Evolutionary conservation across 768 basidiomycete genomes (phyloP).

Genomic region (Cubamyces lactineus): DNA sequence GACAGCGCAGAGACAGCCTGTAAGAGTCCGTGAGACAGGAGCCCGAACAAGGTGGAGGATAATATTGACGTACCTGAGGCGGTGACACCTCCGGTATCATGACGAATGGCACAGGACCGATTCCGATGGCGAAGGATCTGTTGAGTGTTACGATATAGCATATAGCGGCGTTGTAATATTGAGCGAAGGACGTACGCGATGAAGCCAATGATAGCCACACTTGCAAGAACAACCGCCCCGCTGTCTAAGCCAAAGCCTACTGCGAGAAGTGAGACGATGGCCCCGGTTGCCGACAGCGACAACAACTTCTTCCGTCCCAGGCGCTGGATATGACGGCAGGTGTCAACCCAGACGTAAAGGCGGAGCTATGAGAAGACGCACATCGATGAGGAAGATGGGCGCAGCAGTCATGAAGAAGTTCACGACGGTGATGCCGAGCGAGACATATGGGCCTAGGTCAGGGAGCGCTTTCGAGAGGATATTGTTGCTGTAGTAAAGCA

Average conservation of each 20-base stretch:
- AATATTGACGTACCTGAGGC: constrained; percentile 55
- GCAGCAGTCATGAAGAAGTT: constrained; percentile 86
- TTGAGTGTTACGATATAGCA: neutral
- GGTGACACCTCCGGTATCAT: constrained; percentile 92
- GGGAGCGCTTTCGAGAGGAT: constrained; percentile 84
- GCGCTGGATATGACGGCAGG: constrained; percentile 45
- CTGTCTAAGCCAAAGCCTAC: constrained; percentile 75
- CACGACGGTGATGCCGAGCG: constrained; percentile 80
- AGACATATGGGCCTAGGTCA: constrained; percentile 77
- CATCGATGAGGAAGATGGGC: constrained; percentile 86
- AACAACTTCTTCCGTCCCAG: constrained; percentile 75
- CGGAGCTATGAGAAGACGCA: constrained; percentile 34
- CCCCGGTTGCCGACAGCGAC: constrained; percentile 65
- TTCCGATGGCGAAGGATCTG: constrained; percentile 86
- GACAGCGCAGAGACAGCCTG: constrained; percentile 84
- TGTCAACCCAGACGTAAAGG: neutral
- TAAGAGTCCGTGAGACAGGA: constrained; percentile 6
- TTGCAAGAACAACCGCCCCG: constrained; percentile 62
- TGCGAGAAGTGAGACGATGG: constrained; percentile 62
- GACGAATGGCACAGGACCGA: constrained; percentile 93
- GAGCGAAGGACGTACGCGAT: constrained; percentile 62
- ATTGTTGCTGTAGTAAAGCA: constrained; percentile 89
- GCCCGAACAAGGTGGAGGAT: constrained; percentile 1
- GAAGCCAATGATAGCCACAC: constrained; percentile 76
- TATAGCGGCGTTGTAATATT: too few relatives aligned